These are phyloP conservation scores for Cyberlindnera bimundalis DNA, from an alignment of 805 yeast species.

Conservation along the genomic window DNA sequence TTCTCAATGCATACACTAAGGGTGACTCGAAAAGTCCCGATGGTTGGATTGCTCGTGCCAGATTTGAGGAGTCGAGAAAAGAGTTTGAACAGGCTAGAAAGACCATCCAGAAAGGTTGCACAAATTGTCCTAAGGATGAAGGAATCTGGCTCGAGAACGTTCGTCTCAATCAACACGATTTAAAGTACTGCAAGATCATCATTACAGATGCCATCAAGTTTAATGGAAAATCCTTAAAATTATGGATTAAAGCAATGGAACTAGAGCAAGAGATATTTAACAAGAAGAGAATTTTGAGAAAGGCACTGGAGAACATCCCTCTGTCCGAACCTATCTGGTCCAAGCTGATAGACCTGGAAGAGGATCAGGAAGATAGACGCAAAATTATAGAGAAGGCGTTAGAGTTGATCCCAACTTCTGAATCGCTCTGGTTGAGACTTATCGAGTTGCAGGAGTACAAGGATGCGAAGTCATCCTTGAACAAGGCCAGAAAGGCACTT, in stretches of 20 bases:
- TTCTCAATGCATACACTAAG: conserved; percentile 65
- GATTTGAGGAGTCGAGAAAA: conserved; percentile 65
- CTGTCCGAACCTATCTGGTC: conserved; percentile 63
- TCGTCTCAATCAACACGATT: conserved; percentile 49
- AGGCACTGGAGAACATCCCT: conserved; percentile 68
- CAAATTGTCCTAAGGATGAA: conserved; percentile 58
- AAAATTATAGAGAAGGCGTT: conserved; percentile 63
- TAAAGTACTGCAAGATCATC: conserved; percentile 48
- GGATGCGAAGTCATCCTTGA: conserved; percentile 53
- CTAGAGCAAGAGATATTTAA: conserved; percentile 57
- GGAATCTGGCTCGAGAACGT: conserved; percentile 82
- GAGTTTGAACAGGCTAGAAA: conserved; percentile 54
- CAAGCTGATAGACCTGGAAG: conserved; percentile 57
- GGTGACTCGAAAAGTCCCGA: conserved; percentile 70
- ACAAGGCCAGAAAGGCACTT: conserved; percentile 55
- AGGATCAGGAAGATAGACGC: conserved; percentile 42
- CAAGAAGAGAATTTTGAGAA: conserved; percentile 58
- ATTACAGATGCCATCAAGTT: conserved; percentile 62
- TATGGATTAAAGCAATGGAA: conserved; percentile 74
- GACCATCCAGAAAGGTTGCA: conserved; percentile 73
- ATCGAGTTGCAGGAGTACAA: conserved; percentile 40
- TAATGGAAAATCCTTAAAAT: conserved; percentile 50
- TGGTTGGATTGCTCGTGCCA: conserved; percentile 85
- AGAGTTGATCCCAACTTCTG: conserved; percentile 60
- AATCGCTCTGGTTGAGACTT: conserved; percentile 62